Evolutionary conservation across 1,139 yeast species (phyloP), one percentile per base, ranked within the genome.

Genomic region (Pichia sp.): DNA sequence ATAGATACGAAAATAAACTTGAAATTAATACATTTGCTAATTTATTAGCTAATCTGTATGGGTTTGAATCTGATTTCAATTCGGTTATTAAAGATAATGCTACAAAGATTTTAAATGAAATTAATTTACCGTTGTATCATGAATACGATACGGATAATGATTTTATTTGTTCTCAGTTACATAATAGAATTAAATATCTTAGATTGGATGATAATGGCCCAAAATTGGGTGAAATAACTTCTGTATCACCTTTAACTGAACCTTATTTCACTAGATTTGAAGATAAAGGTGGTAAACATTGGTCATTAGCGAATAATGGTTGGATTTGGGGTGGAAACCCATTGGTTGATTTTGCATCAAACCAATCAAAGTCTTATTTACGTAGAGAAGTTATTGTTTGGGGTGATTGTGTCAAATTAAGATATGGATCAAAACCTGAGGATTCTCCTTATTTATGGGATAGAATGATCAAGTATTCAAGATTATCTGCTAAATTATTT

Each of bases 311-410:
- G 6, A 91, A 91, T 58, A 91, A 91, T 57, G 98, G 98, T 33
- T 91, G 97, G 97, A 88, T 91, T 43, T 91, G 98, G 98, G 91
- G 88, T 41, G 96, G 96, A 13, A 82, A 89, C 52, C 96, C 97
- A 3, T 64, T 89, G 46, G 81, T 87, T 6, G 97, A 91, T 61
- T 91, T 89, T 70, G 98, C 97, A 0, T 84, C 95, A 1, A 64
- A 70, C 26, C 54, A 78, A 44, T 78, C 95, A 10, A 81, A 77
- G 55, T 91, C 95, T 2, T 91, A 91, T 57, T 65, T 91, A 42
- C 72, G 95, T 43, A 76, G 98, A 60, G 96, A 91, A 61, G 95
- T 91, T 15, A 88, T 91, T 52, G 87, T 89, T 23, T 91, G 98
- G 98, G 94, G 95, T 6, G 98, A 91, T 59, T 91, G 98, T 69